Evolutionary conservation across 192 early-diverging fungal species (phyloP).

Genomic region (Spinellus fusiger): DNA sequence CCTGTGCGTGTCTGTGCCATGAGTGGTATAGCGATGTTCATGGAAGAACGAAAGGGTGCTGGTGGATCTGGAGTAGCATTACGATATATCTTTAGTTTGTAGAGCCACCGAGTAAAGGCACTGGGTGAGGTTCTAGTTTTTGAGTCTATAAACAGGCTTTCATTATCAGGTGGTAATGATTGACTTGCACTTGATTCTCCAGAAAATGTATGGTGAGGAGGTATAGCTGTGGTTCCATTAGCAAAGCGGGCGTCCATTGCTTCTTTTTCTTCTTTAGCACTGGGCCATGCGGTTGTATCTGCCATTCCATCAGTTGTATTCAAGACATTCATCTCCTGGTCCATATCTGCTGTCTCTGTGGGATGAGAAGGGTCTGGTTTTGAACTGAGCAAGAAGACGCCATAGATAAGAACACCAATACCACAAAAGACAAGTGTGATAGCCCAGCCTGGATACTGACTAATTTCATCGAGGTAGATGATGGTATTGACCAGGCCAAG

Average conservation of each 20-base stretch:
- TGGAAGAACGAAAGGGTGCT: neutral
- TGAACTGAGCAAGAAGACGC: constrained; percentile 44
- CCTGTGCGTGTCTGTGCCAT: neutral
- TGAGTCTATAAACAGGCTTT: neutral
- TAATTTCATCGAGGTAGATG: constrained; percentile 51
- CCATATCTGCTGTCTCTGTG: constrained; percentile 5
- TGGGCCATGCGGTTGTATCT: constrained; percentile 4
- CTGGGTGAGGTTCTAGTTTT: neutral
- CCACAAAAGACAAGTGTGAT: constrained; percentile 43
- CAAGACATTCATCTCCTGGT: constrained; percentile 10
- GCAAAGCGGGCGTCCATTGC: neutral
- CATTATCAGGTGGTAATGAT: neutral
- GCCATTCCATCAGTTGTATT: neutral
- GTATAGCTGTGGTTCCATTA: neutral
- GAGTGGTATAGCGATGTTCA: neutral
- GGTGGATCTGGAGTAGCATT: neutral
- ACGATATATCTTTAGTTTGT: neutral
- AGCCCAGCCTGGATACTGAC: constrained; percentile 43
- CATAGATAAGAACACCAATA: constrained; percentile 46
- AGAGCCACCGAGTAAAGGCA: neutral
- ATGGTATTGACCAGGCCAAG: constrained; percentile 54
- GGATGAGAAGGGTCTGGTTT: constrained; percentile 17
- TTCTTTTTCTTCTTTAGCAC: constrained; percentile 19
- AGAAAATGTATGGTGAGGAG: neutral
- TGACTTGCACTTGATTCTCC: constrained; percentile 15